These are phyloP conservation scores for Candida sphagnicola DNA, from an alignment of 805 yeast genomes.

Conservation along the genomic window DNA sequence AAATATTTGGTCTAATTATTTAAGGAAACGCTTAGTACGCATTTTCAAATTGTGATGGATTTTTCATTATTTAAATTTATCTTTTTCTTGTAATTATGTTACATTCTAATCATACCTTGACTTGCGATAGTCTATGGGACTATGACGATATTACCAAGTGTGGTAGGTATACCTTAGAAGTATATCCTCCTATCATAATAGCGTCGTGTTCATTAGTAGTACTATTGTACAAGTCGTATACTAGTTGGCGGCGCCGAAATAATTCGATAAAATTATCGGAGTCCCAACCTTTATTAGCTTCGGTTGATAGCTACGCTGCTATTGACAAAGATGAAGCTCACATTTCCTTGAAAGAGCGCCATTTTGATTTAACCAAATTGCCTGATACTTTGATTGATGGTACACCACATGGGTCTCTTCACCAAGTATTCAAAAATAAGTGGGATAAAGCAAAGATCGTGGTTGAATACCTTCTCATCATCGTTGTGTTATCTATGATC, in stretches of 20 bases:
- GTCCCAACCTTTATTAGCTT: constrained; percentile 31
- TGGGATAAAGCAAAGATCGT: constrained; percentile 54
- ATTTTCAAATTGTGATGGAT: not conserved
- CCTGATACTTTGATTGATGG: constrained; percentile 57
- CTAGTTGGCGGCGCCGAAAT: constrained; percentile 7
- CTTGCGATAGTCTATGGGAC: constrained; percentile 38
- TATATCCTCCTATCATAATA: constrained; percentile 25
- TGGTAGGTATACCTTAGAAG: constrained; percentile 41
- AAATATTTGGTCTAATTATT: not conserved
- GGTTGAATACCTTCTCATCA: constrained; percentile 44
- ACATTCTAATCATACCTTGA: not conserved
- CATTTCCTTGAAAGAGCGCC: constrained; percentile 46
- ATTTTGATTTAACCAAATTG: constrained; percentile 60
- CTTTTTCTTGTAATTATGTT: not conserved
- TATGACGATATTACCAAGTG: constrained; percentile 60
- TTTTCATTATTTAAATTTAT: not conserved
- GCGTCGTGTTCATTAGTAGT: constrained; percentile 25
- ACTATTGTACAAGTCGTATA: constrained; percentile 17
- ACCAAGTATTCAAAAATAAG: constrained; percentile 43
- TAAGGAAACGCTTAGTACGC: not conserved
- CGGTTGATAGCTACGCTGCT: constrained; percentile 30
- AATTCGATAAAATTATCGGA: constrained; percentile 16
- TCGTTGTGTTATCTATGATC: constrained; percentile 37
- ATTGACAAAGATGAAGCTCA: constrained; percentile 8
- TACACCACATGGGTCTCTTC: constrained; percentile 52